These are phyloP conservation scores for Podospora tetraspora DNA, from an alignment of 495 filamentous ascomycete species.

Conservation along the genomic window DNA sequence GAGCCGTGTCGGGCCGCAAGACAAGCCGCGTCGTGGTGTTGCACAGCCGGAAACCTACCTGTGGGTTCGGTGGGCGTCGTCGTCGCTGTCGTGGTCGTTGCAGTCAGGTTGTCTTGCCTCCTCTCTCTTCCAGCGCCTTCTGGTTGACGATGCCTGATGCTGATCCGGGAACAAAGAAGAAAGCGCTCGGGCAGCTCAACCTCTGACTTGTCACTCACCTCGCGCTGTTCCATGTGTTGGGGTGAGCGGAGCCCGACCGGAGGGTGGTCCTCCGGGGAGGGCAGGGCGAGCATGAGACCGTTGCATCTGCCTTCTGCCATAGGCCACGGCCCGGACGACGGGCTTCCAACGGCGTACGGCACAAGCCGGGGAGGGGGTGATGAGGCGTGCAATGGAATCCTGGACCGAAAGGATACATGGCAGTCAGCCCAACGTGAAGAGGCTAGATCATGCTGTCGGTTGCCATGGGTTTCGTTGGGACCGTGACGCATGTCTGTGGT, in stretches of 20 bases:
- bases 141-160: constrained; percentile 4
- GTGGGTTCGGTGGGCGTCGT: neutral
- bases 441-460: neutral
- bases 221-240: neutral
- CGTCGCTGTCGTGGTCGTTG: neutral
- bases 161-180: constrained; percentile 2
- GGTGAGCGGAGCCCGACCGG: constrained; percentile 9
- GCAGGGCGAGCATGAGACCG: constrained; percentile 1
- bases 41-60: neutral
- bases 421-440: neutral
- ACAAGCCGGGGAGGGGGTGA: neutral
- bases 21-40: neutral
- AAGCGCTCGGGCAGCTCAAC: neutral
- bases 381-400: neutral
- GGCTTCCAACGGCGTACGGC: neutral
- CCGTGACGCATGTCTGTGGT: neutral
- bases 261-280: neutral
- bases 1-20: neutral
- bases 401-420: neutral
- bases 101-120: neutral
- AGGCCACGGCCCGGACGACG: neutral
- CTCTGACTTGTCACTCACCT: constrained; percentile 16
- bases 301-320: neutral
- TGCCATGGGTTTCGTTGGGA: too few relatives aligned
- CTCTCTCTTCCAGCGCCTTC: neutral